These are phyloP conservation scores for Rhizopogon vinicolor DNA, from an alignment of 768 basidiomycete genomes.

Conservation along the genomic window DNA sequence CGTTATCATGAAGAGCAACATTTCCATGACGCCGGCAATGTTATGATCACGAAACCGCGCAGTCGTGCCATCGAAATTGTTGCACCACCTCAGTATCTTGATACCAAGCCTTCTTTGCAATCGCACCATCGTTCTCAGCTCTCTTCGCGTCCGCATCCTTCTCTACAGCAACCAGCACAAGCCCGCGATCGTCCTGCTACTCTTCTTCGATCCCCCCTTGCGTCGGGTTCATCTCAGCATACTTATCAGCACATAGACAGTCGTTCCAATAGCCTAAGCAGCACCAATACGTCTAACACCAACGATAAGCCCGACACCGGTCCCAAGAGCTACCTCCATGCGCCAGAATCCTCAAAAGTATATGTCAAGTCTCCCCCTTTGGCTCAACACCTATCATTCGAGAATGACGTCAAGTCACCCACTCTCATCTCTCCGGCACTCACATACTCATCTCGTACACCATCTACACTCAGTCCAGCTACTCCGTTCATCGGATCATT, in stretches of 20 bases:
- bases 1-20: background rate
- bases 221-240: slow-evolving; percentile 3
- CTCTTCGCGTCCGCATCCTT: background rate
- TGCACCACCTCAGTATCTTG: slow-evolving; percentile 15
- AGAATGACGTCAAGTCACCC: slow-evolving; percentile 39
- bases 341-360: slow-evolving; percentile 13
- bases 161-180: slow-evolving; percentile 1
- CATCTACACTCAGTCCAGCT: slow-evolving; percentile 64
- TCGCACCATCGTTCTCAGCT: slow-evolving; percentile 1
- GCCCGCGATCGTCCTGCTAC: background rate
- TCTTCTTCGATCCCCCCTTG: slow-evolving; percentile 4
- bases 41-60: slow-evolving; percentile 16
- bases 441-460: slow-evolving; percentile 61
- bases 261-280: slow-evolving; percentile 19
- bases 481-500: slow-evolving; percentile 71
- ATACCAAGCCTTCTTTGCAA: background rate
- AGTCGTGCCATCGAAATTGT: slow-evolving; percentile 28
- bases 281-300: slow-evolving; percentile 13
- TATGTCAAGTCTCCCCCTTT: slow-evolving; percentile 8
- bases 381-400: slow-evolving; percentile 11
- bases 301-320: slow-evolving; percentile 5
- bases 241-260: slow-evolving; percentile 15
- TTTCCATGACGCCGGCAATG: background rate
- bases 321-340: slow-evolving; percentile 19
- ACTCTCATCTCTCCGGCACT: slow-evolving; percentile 62